Base-by-base conservation (phyloP, 1,284 basidiomycete genomes). In the Pisolithus thermaeus region DNA sequence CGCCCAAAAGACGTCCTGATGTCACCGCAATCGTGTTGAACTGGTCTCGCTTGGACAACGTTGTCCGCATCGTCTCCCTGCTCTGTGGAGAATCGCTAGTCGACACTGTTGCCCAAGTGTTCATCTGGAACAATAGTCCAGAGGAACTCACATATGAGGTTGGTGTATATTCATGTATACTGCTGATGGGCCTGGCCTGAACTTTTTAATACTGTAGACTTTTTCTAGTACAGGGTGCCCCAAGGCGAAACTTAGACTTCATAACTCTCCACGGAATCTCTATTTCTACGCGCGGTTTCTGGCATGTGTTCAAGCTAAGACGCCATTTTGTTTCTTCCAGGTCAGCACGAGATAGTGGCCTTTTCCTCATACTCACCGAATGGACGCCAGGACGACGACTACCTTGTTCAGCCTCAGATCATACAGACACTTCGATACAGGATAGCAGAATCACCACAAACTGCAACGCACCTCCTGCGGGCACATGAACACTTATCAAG, bases 231-330 rank as follows among this genome's bases (percentile, higher is more conserved):
- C 71, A n/a, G 60, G 66, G 14, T 84, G 81, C 57, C 65, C 75
- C 7, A 49, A 61, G 25, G 58, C 62, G 18, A 78, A 73, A 56
- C 67, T 86, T 36, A 68, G 59, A 45, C 78, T 85, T 39, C 63
- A 77, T 59, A 86, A 85, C 58, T 84, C 83, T 3, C 72, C 75
- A 0, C 58, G 68, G 32, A 86, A 86, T 59, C 23, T 77, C 12
- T 82, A 80, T 57, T 86, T 87, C 58, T 75, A 81, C 62, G 82
- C 81, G n/a, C 75, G 84, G 14, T 86, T 77, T 53, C 53, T 83
- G 16, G 83, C 78, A 0, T 87, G 83, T 56, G 68, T 73, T n/a
- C 65, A 74, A 49, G 73, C 73, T 1, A 65, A 63, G 6, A 81
- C 81, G 1, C 67, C 68, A 32, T 80, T 76, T 58, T 86, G 81